phyloP scores from a whole-genome alignment of 192 early-diverging fungal species.

The Podochytrium sp. region DNA sequence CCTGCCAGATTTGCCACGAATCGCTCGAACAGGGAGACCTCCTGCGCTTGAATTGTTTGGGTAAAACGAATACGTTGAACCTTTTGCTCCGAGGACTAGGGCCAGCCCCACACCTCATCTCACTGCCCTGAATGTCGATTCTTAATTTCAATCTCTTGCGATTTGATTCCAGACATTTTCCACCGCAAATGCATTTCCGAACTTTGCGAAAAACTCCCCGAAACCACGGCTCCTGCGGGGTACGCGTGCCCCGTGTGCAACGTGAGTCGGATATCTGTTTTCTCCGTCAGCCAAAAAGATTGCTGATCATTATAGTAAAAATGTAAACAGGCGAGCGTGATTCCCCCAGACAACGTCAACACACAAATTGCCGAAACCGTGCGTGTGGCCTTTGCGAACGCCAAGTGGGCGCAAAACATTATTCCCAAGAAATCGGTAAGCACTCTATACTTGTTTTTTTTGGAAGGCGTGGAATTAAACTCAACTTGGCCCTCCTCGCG shows the following conservation, averaged over 20 bases:
- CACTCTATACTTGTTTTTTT: not conserved
- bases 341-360: constrained; percentile 36
- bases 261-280: constrained; percentile 8
- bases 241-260: constrained; percentile 46
- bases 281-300: not conserved
- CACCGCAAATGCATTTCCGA: constrained; percentile 43
- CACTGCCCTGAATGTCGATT: not conserved
- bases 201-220: constrained; percentile 32
- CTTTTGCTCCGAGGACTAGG: not conserved
- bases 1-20: constrained; percentile 49
- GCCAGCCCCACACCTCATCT: not conserved
- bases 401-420: constrained; percentile 45
- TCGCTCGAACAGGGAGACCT: constrained; percentile 39
- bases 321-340: constrained; percentile 30
- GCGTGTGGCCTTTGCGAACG: constrained; percentile 27
- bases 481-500: not conserved
- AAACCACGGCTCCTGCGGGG: constrained; percentile 49
- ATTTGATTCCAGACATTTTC: constrained; percentile 43
- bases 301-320: too few species aligned
- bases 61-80: constrained; percentile 24
- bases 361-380: constrained; percentile 36
- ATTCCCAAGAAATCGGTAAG: constrained; percentile 20
- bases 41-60: constrained; percentile 54
- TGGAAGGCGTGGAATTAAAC: not conserved
- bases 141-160: not conserved